Conservation (phyloP, 116 monocot species). For the Dioscorea cayenensis region DNA sequence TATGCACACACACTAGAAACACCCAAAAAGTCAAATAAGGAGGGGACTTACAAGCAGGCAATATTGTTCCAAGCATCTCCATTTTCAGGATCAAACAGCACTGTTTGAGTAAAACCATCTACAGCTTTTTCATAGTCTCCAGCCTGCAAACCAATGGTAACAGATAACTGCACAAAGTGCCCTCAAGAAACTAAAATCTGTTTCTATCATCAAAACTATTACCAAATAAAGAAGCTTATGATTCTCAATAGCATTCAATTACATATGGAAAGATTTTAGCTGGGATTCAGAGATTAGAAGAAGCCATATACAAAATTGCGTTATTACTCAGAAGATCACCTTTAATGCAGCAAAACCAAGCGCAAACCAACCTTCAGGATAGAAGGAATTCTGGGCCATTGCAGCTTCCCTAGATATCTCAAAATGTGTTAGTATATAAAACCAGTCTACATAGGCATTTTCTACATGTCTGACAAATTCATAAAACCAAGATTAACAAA, state of each 20-base stretch:
- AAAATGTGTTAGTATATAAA: neutral
- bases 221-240: too few relatives aligned
- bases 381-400: constrained; percentile 77
- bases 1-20: neutral
- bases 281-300: too few relatives aligned
- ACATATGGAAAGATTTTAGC: too few relatives aligned
- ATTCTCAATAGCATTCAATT: too few relatives aligned
- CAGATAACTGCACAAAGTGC: neutral
- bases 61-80: constrained; percentile 99
- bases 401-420: constrained; percentile 71
- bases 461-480: too few relatives aligned
- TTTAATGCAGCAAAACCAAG: constrained; percentile 92
- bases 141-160: constrained; percentile 41
- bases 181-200: neutral
- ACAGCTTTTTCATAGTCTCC: constrained; percentile 81
- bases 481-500: too few relatives aligned
- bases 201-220: too few relatives aligned
- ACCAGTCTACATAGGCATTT: neutral
- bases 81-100: constrained; percentile 97
- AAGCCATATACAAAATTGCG: neutral
- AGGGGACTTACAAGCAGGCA: constrained; percentile 66
- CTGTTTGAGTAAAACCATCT: constrained; percentile 87
- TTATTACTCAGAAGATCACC: constrained; percentile 18
- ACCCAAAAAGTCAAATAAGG: neutral
- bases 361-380: constrained; percentile 96